These are phyloP conservation scores for Eimeria maxima DNA, from an alignment of 169 alveolate genomes.

Conservation along the genomic window DNA sequence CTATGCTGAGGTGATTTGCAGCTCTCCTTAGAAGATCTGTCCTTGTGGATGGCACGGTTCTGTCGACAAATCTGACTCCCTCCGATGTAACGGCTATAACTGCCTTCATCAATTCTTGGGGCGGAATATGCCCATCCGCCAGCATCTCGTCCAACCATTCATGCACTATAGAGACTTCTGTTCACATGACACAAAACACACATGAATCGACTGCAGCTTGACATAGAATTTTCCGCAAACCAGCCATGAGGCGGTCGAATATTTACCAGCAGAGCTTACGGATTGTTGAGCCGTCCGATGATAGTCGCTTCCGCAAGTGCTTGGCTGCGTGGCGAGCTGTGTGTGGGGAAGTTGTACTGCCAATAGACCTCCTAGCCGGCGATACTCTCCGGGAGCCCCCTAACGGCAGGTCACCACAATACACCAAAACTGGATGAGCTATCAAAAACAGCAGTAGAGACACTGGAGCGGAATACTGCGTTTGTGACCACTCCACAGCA, in stretches of 20 bases:
- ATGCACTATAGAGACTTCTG: background rate
- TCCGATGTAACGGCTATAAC: slow-evolving; percentile 32
- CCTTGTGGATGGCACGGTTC: slow-evolving; percentile 38
- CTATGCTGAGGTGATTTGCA: background rate
- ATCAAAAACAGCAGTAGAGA: background rate
- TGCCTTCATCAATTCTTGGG: slow-evolving; percentile 28
- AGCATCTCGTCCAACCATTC: background rate
- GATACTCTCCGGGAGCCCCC: background rate
- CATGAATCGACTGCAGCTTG: background rate
- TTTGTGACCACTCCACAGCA: background rate
- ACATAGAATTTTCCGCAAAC: background rate
- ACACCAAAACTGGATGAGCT: background rate
- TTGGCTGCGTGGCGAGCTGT: background rate
- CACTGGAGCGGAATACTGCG: background rate
- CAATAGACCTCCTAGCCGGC: background rate
- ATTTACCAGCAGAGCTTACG: background rate
- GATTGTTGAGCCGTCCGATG: background rate
- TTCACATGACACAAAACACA: slow-evolving; percentile 2
- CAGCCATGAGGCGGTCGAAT: background rate
- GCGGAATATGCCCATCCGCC: background rate
- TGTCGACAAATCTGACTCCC: background rate
- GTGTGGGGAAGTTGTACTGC: background rate
- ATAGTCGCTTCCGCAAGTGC: background rate
- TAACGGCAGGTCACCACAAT: background rate
- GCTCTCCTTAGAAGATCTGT: slow-evolving; percentile 35